Conservation (phyloP, 805 yeast species). For the Wickerhamiella sergipiensis region DNA sequence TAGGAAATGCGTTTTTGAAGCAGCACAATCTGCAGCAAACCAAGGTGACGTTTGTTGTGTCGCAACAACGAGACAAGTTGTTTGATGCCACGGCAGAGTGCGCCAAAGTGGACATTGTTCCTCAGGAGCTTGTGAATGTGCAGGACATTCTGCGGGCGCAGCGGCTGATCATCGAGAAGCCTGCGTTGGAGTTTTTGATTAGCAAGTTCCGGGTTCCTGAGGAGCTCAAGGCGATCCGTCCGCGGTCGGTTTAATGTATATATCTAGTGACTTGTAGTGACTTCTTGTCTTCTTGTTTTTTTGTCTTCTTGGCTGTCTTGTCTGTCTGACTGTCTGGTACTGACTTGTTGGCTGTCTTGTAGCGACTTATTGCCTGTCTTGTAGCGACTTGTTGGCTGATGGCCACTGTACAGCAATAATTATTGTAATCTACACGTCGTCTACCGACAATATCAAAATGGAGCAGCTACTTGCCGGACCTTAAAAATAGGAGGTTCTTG, state of each 20-base stretch:
- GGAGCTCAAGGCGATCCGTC: conserved; percentile 4
- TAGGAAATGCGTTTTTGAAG: conserved; percentile 38
- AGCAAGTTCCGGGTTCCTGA: conserved; percentile 6
- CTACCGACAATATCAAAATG: background rate
- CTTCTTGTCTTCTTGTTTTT: too few species aligned
- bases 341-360: too few species aligned
- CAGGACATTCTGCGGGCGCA: conserved; percentile 73
- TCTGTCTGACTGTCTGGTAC: too few species aligned
- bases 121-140: conserved; percentile 68
- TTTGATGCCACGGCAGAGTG: conserved; percentile 41
- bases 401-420: too few species aligned
- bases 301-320: too few species aligned
- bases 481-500: conserved; percentile 22
- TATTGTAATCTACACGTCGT: background rate
- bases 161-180: conserved; percentile 56
- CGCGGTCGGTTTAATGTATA: background rate
- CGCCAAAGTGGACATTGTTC: conserved; percentile 46
- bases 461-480: conserved; percentile 19
- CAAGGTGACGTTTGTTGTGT: conserved; percentile 50
- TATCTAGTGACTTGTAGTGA: background rate
- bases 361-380: too few species aligned
- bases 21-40: conserved; percentile 23
- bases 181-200: conserved; percentile 52
- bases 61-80: conserved; percentile 46
- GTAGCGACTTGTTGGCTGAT: too few species aligned